Percentiles rank a stretch among this genome's conserved stretches.
Conservation (phyloP, 192 early-diverging fungal species). For the Mortierella claussenii region DNA sequence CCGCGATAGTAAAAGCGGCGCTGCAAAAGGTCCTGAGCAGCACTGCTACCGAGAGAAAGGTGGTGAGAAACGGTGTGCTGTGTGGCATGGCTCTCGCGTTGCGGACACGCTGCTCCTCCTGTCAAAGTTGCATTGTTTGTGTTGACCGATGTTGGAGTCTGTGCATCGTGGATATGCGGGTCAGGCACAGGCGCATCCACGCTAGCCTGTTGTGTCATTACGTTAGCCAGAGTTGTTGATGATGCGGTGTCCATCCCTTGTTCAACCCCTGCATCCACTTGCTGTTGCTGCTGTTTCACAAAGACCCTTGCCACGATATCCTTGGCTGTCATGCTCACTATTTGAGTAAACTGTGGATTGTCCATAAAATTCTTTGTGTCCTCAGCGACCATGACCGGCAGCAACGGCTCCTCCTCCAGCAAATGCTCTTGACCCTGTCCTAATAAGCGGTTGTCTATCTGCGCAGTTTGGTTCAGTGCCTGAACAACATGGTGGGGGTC, state of each 20-base stretch:
- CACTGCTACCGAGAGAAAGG: neutral
- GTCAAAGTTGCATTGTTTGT: neutral
- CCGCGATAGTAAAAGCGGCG: conserved; percentile 51
- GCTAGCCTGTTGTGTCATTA: neutral
- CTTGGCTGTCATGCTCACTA: conserved; percentile 30
- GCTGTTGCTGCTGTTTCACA: neutral
- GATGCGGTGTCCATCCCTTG: neutral
- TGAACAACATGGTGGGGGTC: conserved; percentile 28
- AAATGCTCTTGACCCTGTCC: neutral
- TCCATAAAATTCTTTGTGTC: conserved; percentile 58
- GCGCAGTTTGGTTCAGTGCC: conserved; percentile 16
- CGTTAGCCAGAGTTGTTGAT: neutral
- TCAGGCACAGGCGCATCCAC: no score
- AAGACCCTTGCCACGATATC: conserved; percentile 30
- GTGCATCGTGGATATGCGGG: no score
- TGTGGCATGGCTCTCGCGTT: conserved; percentile 9
- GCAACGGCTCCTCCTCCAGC: neutral
- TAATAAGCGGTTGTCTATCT: neutral
- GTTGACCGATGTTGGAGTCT: neutral
- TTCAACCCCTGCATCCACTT: conserved; percentile 1
- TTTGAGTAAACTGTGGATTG: conserved; percentile 47
- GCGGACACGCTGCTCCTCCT: conserved; percentile 1
- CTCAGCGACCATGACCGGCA: conserved; percentile 53
- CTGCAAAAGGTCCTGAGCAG: neutral
- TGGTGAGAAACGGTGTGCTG: neutral